A percentile compares a stretch with the other conserved stretches of the same genome.
Conservation (phyloP, 179 eudicot genomes). For the Drosera spatulata region DNA sequence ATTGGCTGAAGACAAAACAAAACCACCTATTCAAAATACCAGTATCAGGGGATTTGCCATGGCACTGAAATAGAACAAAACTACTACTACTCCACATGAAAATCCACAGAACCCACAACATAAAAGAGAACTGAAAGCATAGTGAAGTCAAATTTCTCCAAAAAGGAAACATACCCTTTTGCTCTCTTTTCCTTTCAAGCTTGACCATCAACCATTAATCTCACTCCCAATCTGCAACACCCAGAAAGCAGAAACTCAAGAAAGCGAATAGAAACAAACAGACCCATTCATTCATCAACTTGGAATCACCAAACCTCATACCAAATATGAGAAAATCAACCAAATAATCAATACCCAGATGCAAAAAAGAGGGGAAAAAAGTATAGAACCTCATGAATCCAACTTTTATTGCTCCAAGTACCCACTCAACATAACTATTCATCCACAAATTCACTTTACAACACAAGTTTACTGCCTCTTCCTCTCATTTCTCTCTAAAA, state of each 20-base stretch:
- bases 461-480: conserved; percentile 21
- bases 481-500: conserved; percentile 9
- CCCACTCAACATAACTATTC: too few relatives aligned
- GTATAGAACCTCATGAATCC: conserved; percentile 1
- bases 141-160: conserved; percentile 3
- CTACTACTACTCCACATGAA: too few relatives aligned
- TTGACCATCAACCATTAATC: not conserved
- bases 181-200: not conserved
- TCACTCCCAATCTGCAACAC: not conserved
- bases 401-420: too few relatives aligned
- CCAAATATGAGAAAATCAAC: not conserved
- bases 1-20: too few relatives aligned
- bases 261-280: not conserved
- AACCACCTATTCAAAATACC: too few relatives aligned
- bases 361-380: not conserved
- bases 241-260: not conserved
- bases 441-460: too few relatives aligned
- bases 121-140: too few relatives aligned
- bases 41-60: too few relatives aligned
- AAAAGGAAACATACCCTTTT: conserved; percentile 2
- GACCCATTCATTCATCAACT: not conserved
- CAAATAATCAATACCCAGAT: not conserved
- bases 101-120: too few relatives aligned
- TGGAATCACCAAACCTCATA: not conserved
- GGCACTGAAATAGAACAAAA: too few relatives aligned